A percentile compares a stretch with the other conserved stretches of the same genome.
Evolutionary conservation across 179 eudicot genomes (phyloP).

Genomic region (Sideroxylon spinosum): DNA sequence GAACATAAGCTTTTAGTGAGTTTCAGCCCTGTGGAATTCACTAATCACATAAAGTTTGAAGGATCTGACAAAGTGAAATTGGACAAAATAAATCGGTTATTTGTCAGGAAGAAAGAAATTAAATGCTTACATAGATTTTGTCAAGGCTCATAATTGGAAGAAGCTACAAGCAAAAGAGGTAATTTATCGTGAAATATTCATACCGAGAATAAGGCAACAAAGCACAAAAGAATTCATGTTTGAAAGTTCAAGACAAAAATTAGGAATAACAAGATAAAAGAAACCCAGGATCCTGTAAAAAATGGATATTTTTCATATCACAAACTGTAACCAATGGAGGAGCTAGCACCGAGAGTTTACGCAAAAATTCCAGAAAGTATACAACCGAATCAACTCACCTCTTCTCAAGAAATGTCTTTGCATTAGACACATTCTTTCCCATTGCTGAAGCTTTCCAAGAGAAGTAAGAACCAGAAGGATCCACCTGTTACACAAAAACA

Average conservation of each 20-base stretch:
- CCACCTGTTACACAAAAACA: slow-evolving; percentile 47
- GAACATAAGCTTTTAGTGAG: neutral
- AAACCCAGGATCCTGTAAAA: neutral
- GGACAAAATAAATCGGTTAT: neutral
- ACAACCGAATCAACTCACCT: slow-evolving; percentile 39
- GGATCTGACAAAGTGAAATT: neutral
- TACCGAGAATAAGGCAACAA: neutral
- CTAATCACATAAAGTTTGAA: neutral
- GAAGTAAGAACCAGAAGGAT: slow-evolving; percentile 96
- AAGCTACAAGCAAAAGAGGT: neutral
- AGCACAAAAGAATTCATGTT: neutral
- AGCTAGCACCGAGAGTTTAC: neutral
- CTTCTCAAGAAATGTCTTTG: slow-evolving; percentile 95
- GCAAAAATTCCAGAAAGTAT: neutral
- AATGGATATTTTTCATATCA: neutral
- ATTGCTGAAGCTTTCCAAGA: slow-evolving; percentile 99
- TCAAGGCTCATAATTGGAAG: neutral
- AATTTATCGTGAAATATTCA: neutral
- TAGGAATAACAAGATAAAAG: neutral
- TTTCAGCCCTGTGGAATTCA: neutral
- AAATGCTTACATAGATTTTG: neutral
- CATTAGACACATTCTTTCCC: slow-evolving; percentile 98
- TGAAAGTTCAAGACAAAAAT: neutral
- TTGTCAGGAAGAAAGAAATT: neutral
- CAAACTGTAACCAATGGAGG: neutral